These are phyloP conservation scores for Parasitella parasitica DNA, from an alignment of 371 early-diverging fungal species.

Conservation along the genomic window DNA sequence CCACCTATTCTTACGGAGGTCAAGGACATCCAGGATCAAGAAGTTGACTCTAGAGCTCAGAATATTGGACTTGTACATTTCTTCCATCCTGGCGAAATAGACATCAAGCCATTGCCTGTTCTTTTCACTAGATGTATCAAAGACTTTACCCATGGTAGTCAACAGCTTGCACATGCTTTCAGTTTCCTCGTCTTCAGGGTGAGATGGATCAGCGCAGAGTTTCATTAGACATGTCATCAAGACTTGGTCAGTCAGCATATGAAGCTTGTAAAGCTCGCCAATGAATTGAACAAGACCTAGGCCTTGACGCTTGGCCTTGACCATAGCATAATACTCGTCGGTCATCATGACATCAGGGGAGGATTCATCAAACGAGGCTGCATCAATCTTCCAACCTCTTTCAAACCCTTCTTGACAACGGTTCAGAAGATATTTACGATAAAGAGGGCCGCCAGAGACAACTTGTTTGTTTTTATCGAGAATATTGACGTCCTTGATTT, in stretches of 20 bases:
- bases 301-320: conserved; percentile 92
- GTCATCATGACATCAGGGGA: conserved; percentile 53
- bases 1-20: conserved; percentile 86
- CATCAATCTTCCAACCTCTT: conserved; percentile 73
- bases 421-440: conserved; percentile 89
- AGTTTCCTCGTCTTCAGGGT: conserved; percentile 91
- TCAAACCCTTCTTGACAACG: conserved; percentile 92
- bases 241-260: conserved; percentile 88
- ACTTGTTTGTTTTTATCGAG: conserved; percentile 52
- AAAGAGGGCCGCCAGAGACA: conserved; percentile 68
- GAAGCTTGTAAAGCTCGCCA: conserved; percentile 90
- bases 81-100: conserved; percentile 79
- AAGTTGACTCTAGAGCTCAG: conserved; percentile 88
- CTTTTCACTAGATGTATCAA: conserved; percentile 43
- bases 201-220: conserved; percentile 67
- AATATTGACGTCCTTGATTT: conserved; percentile 52
- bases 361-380: conserved; percentile 52
- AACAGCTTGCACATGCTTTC: conserved; percentile 92
- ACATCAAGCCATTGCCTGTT: conserved; percentile 66
- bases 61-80: conserved; percentile 55
- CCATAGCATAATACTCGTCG: conserved; percentile 81
- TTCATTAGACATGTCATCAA: conserved; percentile 85
- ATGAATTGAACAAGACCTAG: conserved; percentile 93
- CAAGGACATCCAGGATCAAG: conserved; percentile 91
- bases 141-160: conserved; percentile 78